Evolutionary conservation across 306 rosid species (phyloP).

Genomic region (Lablab purpureus): DNA sequence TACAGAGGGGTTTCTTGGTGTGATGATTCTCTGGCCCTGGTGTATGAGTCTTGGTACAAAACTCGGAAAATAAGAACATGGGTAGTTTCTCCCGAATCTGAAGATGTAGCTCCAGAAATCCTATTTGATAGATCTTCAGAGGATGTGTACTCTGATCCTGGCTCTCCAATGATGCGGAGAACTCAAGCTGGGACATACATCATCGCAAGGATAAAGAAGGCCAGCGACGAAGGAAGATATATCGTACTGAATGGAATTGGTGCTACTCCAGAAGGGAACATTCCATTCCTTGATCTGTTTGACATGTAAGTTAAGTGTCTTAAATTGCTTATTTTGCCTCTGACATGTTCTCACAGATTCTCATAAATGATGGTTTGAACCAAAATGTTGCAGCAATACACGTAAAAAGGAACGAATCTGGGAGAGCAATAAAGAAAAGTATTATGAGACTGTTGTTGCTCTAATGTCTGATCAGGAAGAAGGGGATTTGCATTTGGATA

Average conservation of each 20-base stretch:
- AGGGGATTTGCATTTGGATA: slow-evolving; percentile 80
- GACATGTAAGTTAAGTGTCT: slow-evolving; percentile 82
- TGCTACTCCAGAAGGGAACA: slow-evolving; percentile 94
- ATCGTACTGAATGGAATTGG: slow-evolving; percentile 87
- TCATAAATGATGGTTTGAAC: slow-evolving; percentile 47
- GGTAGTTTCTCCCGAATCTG: slow-evolving; percentile 85
- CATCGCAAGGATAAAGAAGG: slow-evolving; percentile 80
- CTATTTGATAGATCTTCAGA: slow-evolving; percentile 96
- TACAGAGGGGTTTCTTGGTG: slow-evolving; percentile 96
- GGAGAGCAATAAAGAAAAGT: slow-evolving; percentile 87
- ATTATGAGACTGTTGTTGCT: slow-evolving; percentile 86
- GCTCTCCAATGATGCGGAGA: slow-evolving; percentile 94
- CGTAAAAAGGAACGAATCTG: slow-evolving; percentile 92
- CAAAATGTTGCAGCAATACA: slow-evolving; percentile 80
- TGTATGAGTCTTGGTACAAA: slow-evolving; percentile 98
- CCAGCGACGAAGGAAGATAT: slow-evolving; percentile 65
- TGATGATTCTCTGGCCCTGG: slow-evolving; percentile 87
- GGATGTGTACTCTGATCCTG: slow-evolving; percentile 99
- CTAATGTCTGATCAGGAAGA: slow-evolving; percentile 92
- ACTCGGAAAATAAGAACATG: slow-evolving; percentile 81
- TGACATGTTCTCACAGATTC: slow-evolving; percentile 13
- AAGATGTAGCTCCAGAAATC: slow-evolving; percentile 71
- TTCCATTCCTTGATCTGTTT: slow-evolving; percentile 97
- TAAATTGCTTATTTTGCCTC: slow-evolving; percentile 41
- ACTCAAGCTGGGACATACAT: slow-evolving; percentile 85